phyloP scores from a whole-genome alignment of 2,329 filamentous ascomycete genomes.

The Aspergillus sp. region DNA sequence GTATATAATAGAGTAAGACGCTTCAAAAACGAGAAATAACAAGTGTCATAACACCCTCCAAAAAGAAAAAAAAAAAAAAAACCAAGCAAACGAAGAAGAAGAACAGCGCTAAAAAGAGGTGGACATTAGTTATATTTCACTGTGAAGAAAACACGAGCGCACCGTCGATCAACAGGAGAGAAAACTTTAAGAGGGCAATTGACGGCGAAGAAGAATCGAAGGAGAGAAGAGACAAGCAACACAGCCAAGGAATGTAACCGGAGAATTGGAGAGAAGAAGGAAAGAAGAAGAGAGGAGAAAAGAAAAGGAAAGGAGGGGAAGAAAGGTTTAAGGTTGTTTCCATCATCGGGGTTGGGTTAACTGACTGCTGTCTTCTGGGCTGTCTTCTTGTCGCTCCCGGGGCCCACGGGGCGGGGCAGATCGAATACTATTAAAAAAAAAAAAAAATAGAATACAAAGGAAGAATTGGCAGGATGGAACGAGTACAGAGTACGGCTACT shows the following conservation, averaged over 20 bases:
- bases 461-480: not conserved
- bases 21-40: too few species aligned
- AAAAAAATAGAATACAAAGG: slow-evolving; percentile 2
- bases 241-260: not conserved
- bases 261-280: slow-evolving; percentile 1
- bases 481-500: not conserved
- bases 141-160: too few species aligned
- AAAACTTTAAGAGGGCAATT: not conserved
- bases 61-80: too few species aligned
- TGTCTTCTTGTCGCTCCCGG: not conserved
- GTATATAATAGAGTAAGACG: too few species aligned
- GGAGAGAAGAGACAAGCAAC: not conserved
- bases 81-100: too few species aligned
- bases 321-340: not conserved
- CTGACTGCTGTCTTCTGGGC: not conserved
- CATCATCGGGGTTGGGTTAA: too few species aligned
- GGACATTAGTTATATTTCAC: too few species aligned
- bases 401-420: not conserved
- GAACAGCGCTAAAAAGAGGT: too few species aligned
- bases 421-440: not conserved
- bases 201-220: not conserved
- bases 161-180: not conserved
- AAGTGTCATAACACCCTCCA: too few species aligned
- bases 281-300: not conserved
- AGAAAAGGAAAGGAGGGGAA: not conserved